Evolutionary conservation across 1,284 basidiomycete genomes (phyloP).

Genomic region (Fomitopsis palustris): DNA sequence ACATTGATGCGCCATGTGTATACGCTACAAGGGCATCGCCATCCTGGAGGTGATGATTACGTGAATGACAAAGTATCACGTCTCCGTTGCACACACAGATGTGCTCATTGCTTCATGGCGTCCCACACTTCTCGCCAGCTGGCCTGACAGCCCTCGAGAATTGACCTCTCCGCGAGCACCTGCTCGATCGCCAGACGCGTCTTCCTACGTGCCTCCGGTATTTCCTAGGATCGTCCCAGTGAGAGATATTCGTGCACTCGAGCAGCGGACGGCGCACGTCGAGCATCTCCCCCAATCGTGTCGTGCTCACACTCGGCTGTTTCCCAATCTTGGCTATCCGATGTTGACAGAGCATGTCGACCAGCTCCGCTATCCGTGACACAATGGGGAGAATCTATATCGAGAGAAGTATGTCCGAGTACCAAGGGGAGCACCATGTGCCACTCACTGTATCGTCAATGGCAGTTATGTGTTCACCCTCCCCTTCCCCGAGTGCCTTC

Average conservation of each 20-base stretch:
- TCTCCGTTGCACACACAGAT: too few species aligned
- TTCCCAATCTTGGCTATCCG: conserved; percentile 11
- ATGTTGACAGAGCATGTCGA: conserved; percentile 8
- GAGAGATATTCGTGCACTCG: not conserved
- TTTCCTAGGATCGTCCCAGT: conserved; percentile 12
- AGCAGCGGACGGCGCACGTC: conserved; percentile 33
- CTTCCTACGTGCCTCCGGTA: conserved; percentile 21
- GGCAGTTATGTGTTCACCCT: not conserved
- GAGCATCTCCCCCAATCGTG: conserved; percentile 33
- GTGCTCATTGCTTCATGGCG: not conserved
- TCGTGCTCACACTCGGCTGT: conserved; percentile 18
- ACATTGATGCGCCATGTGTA: too few species aligned
- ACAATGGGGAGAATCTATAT: conserved; percentile 1
- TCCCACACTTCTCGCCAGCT: conserved; percentile 33
- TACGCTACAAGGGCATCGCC: too few species aligned
- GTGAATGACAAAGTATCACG: too few species aligned
- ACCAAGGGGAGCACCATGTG: not conserved
- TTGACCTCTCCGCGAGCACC: conserved; percentile 37
- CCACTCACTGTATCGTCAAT: not conserved
- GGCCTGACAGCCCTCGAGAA: conserved; percentile 41
- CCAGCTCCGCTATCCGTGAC: not conserved
- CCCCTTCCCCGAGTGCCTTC: not conserved
- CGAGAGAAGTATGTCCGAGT: not conserved
- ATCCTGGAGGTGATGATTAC: too few species aligned
- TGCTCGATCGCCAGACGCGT: conserved; percentile 37